phyloP scores from a whole-genome alignment of 805 yeast species.

The Starmerella apicola region DNA sequence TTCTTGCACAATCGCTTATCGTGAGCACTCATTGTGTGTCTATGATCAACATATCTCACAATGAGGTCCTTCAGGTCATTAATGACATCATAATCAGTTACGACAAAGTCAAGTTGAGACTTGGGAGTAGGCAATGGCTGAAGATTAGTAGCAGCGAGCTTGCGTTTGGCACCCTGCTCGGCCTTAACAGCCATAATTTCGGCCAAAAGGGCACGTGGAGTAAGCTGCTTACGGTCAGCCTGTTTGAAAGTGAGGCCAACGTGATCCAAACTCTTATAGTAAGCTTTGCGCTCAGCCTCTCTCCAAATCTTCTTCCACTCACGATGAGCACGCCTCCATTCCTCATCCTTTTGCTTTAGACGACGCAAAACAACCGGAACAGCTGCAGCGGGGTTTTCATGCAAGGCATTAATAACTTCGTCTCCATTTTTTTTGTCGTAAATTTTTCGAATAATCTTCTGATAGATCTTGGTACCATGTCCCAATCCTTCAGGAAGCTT shows the following conservation, averaged over 20 bases:
- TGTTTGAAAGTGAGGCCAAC: slow-evolving; percentile 93
- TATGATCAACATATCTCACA: slow-evolving; percentile 51
- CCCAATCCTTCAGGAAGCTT: slow-evolving; percentile 89
- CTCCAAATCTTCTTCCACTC: slow-evolving; percentile 99
- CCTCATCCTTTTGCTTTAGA: slow-evolving; percentile 94
- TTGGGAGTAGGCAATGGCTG: slow-evolving; percentile 63
- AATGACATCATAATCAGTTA: slow-evolving; percentile 55
- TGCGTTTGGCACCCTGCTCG: slow-evolving; percentile 76
- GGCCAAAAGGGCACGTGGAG: slow-evolving; percentile 79
- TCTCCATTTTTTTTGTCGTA: slow-evolving; percentile 91
- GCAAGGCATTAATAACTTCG: slow-evolving; percentile 91
- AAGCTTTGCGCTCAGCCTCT: slow-evolving; percentile 90
- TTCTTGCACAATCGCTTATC: slow-evolving; percentile 69
- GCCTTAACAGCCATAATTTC: slow-evolving; percentile 87
- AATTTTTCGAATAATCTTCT: slow-evolving; percentile 80
- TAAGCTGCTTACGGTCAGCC: slow-evolving; percentile 82
- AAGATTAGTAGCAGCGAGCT: slow-evolving; percentile 47
- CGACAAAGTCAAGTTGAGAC: slow-evolving; percentile 50
- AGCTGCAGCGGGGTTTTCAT: slow-evolving; percentile 88
- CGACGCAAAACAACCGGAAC: slow-evolving; percentile 87
- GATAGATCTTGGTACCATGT: slow-evolving; percentile 86
- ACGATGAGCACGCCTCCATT: slow-evolving; percentile 95
- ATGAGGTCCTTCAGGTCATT: slow-evolving; percentile 62
- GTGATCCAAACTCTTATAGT: slow-evolving; percentile 87
- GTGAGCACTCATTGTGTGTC: slow-evolving; percentile 61